Evolutionary conservation across 257 asterid genomes (phyloP), one percentile per base, ranked within the genome.

Genomic region (Thymus quinquecostatus): DNA sequence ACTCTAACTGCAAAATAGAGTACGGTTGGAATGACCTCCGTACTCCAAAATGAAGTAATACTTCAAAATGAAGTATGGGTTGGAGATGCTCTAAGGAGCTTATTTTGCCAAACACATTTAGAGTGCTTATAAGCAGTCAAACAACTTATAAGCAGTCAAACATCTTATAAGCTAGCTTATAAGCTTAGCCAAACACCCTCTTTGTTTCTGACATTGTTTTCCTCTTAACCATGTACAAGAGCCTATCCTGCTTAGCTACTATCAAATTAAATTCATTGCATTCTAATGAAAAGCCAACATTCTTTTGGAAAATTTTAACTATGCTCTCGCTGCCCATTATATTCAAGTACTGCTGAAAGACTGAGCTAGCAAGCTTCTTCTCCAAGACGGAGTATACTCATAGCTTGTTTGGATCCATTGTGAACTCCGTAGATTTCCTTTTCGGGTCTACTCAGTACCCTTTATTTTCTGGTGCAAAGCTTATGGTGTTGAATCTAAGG

Each of bases 221-320:
- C 55, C 61, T 55, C 61, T 55, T 29, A 55, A 55, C 61, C 38
- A 30, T 55, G 62, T 57, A 9, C 62, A 57, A 57, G 14, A 10
- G 41, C 4, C 40, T 57, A 29, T 57, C 41, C 21, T 8, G 40
- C 14, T 29, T 56, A 1, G 14, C 61, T 30, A 29, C 40, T 56
- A 56, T 56, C 11, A 8, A 9, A 9, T 3, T 10, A 4, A 10
- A 64, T 10, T 32, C 41, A 64, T 64, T 28, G 29, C 51, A 30
- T 28, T 28, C 56, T 27, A 64, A 28, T 5, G 7, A 28, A 44
- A 47, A 36, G 8, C 36, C 27, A 64, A 29, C 60, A 28, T 8
- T 55, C 7, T 29, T 9, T 55, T 13, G 33, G 36, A 55, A 8
- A 13, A 2, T 5, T 41, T 55, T 27, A 55, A 28, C 5, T 9